Base-by-base conservation (phyloP, 768 basidiomycete genomes). In the Neoboletus magnificus region DNA sequence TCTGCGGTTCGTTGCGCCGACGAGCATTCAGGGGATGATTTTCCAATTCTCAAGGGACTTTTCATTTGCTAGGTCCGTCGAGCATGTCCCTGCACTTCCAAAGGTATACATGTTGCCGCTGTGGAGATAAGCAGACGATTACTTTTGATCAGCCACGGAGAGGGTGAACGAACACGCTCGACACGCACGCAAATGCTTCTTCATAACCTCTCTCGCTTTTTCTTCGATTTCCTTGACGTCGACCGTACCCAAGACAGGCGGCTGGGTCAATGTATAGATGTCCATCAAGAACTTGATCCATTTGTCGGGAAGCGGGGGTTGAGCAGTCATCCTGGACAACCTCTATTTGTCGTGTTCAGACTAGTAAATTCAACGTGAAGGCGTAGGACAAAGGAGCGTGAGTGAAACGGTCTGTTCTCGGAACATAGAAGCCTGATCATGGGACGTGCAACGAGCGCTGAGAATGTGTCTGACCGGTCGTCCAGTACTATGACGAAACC, bases 1-100 rank as follows among this genome's bases (percentile, higher is more conserved):
- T 45, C 68, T 81, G 22, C 89, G 80, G 20, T 71, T 66, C 5
- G 82, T 82, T 0, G 80, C 80, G 58, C 84, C 75, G 20, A 82
- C 77, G 32, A 92, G 79, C 89, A 91, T 90, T 7, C 86, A 81
- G 3, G 91, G 91, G n/a, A 93, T 75, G 66, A 95, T 87, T 35
- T 80, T 81, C 77, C 80, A 92, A 52, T 77, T 82, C 23, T 82
- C 75, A 51, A 93, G 78, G 3, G 83, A 85, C 39, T 73, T 77
- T 33, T 76, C 76, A 63, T 95, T 94, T 48, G 81, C 82, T 11
- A 67, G 74, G 66, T 87, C 81, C 2, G 93, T 94, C 29, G 79
- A 74, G 52, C 77, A 76, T 3, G 82, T 80, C 1, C 92, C 93
- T 11, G 92, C 91, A 58, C 83, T 89, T 40, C 89, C 89, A 53